Percentiles rank a stretch among this genome's conserved stretches.
Evolutionary conservation across 2,329 filamentous ascomycete genomes (phyloP).

Genomic region (Chaetomium strumarium): DNA sequence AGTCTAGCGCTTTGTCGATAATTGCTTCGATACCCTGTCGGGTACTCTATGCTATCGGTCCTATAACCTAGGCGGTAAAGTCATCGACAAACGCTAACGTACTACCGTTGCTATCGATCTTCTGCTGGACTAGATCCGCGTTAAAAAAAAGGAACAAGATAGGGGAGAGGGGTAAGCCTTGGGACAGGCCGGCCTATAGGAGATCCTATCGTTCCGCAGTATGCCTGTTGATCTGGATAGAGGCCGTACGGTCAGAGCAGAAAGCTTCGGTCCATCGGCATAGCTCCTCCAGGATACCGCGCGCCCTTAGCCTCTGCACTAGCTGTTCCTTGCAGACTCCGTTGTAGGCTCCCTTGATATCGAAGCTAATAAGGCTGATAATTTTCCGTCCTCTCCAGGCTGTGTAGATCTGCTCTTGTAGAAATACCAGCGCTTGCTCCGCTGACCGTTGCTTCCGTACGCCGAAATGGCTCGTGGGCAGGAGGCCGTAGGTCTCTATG

Average conservation of each 20-base stretch:
- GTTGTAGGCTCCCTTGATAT: conserved; percentile 11
- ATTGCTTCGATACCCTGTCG: conserved; percentile 12
- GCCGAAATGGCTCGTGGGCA: not conserved
- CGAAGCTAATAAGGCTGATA: conserved; percentile 9
- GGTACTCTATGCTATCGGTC: not conserved
- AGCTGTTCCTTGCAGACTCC: conserved; percentile 11
- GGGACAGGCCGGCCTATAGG: not conserved
- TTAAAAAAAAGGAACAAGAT: not conserved
- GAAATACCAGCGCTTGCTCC: not conserved
- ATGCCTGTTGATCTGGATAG: conserved; percentile 9
- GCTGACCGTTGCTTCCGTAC: not conserved
- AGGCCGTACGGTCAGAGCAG: conserved; percentile 2
- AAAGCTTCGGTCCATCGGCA: conserved; percentile 7
- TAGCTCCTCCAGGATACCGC: conserved; percentile 8
- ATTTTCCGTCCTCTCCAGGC: not conserved
- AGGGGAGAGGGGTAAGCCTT: not conserved
- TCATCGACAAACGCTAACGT: not conserved
- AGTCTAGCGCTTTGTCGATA: conserved; percentile 5
- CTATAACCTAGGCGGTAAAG: not conserved
- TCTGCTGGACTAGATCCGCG: not conserved
- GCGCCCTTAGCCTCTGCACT: conserved; percentile 4
- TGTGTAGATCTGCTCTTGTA: not conserved
- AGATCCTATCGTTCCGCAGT: not conserved
- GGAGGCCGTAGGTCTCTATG: not conserved
- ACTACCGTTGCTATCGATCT: not conserved